Evolutionary conservation across 768 basidiomycete genomes (phyloP).

Genomic region (Amanita thiersii): DNA sequence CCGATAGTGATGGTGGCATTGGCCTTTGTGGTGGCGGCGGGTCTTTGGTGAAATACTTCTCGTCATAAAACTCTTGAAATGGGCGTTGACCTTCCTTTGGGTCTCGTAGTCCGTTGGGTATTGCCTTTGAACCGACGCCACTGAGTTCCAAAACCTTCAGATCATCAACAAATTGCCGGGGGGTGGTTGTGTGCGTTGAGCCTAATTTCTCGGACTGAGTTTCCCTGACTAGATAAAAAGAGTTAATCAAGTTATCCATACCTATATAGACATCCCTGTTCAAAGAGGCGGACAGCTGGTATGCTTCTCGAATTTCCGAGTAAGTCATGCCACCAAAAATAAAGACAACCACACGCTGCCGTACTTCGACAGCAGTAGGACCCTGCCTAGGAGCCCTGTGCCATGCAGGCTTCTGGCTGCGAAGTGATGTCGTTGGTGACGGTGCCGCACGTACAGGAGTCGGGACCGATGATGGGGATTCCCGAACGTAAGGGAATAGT

Average conservation of each 20-base stretch:
- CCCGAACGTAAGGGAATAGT: conserved; percentile 86
- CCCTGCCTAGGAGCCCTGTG: conserved; percentile 56
- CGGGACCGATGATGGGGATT: conserved; percentile 51
- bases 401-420: conserved; percentile 88
- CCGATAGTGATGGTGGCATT: conserved; percentile 25
- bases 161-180: conserved; percentile 79
- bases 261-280: conserved; percentile 92
- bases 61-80: conserved; percentile 74
- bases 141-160: conserved; percentile 79
- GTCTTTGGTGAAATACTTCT: conserved; percentile 65
- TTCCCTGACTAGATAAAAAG: neutral
- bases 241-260: conserved; percentile 20
- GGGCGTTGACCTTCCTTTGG: conserved; percentile 35
- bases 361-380: conserved; percentile 39
- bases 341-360: conserved; percentile 82
- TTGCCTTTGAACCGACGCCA: conserved; percentile 71
- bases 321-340: conserved; percentile 94
- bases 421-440: conserved; percentile 64
- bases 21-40: conserved; percentile 44
- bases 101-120: conserved; percentile 63
- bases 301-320: conserved; percentile 88
- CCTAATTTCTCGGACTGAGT: conserved; percentile 35
- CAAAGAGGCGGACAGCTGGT: conserved; percentile 62
- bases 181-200: conserved; percentile 82
- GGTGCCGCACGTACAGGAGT: conserved; percentile 41